phyloP scores from a whole-genome alignment of 345 rosid genomes.

The Salix viminalis region DNA sequence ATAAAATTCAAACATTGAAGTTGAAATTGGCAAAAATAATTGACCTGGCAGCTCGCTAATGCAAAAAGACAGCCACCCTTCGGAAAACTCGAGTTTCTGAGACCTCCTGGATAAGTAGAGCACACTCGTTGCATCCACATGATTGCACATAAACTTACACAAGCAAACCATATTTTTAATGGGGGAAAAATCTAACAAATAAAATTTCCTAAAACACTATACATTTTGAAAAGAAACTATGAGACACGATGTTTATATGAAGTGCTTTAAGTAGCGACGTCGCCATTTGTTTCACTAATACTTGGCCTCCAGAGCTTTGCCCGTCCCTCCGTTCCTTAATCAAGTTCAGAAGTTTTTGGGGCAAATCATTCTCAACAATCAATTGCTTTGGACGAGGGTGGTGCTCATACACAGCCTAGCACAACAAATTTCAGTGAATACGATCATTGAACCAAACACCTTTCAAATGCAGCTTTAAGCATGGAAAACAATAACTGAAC shows the following conservation, averaged over 20 bases:
- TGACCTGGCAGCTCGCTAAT: no score
- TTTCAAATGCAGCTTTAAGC: background rate
- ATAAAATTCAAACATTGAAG: no score
- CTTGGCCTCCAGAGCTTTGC: conserved; percentile 95
- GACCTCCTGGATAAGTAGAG: no score
- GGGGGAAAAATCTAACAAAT: background rate
- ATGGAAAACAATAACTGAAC: background rate
- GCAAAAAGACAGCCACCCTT: no score
- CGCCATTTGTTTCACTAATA: conserved; percentile 94
- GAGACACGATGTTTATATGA: conserved; percentile 57
- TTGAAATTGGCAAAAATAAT: no score
- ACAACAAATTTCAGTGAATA: background rate
- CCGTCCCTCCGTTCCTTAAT: conserved; percentile 97
- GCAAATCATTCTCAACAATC: conserved; percentile 92
- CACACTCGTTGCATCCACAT: no score
- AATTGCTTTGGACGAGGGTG: conserved; percentile 31
- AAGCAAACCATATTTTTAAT: background rate
- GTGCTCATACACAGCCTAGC: conserved; percentile 44
- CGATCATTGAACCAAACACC: background rate
- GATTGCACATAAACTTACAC: background rate
- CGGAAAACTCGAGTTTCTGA: no score
- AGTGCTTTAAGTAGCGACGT: conserved; percentile 93
- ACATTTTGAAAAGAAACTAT: conserved; percentile 7
- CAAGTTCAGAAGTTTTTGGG: conserved; percentile 72
- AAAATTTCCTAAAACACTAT: conserved; percentile 16